Conservation (phyloP, 495 filamentous ascomycete genomes). For the Aspergillus bertholletiae region DNA sequence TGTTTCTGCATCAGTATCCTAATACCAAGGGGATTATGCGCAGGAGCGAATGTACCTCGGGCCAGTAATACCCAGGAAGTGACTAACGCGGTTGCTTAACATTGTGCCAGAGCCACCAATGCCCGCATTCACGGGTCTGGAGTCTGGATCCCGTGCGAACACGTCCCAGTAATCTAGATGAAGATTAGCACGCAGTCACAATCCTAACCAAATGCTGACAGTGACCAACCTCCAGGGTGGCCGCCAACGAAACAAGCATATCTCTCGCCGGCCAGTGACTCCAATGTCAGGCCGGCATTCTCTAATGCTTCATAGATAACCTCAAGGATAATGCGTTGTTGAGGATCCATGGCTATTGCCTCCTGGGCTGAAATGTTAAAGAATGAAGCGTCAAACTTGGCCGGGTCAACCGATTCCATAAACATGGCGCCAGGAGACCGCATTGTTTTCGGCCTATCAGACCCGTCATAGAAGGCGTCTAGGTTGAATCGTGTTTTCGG, state of each 20-base stretch:
- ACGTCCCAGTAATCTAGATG: constrained; percentile 21
- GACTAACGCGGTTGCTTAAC: constrained; percentile 25
- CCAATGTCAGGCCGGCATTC: constrained; percentile 18
- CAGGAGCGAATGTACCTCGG: constrained; percentile 7
- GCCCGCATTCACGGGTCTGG: constrained; percentile 6
- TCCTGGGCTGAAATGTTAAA: constrained; percentile 49
- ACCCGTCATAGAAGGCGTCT: constrained; percentile 4
- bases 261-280: constrained; percentile 8
- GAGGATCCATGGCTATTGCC: constrained; percentile 52
- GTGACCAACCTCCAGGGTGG: constrained; percentile 9
- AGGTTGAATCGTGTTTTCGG: constrained; percentile 6
- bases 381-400: constrained; percentile 38
- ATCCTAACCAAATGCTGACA: not conserved
- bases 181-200: not conserved
- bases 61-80: constrained; percentile 30
- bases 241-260: constrained; percentile 16
- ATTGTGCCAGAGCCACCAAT: constrained; percentile 24
- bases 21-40: not conserved
- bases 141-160: constrained; percentile 26
- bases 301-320: constrained; percentile 29
- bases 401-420: constrained; percentile 8
- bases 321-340: constrained; percentile 56
- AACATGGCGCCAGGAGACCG: constrained; percentile 10
- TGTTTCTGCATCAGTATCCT: not conserved
- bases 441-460: constrained; percentile 1